Evolutionary conservation across 1,284 basidiomycete species (phyloP), one percentile per base, ranked within the genome.

Genomic region (Pseudozyma sp.): DNA sequence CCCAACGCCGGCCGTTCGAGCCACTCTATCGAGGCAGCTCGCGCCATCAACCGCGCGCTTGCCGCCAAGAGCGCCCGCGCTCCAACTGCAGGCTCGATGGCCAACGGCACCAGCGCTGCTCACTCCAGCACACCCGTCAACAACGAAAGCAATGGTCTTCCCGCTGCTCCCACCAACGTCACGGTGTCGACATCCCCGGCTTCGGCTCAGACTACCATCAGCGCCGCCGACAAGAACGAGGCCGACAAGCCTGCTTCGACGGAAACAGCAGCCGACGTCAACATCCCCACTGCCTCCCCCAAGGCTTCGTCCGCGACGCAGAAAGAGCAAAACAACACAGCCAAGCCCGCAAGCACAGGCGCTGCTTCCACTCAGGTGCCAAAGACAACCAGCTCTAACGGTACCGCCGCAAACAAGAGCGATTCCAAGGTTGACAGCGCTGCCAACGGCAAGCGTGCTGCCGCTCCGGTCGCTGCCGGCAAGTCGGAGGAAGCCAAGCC

Each of bases 21-120:
- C 54, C 69, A 72, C 47, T 70, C 72, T 10, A 75, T 67, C 45
- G 72, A 75, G 34, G 67, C 72, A 49, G 48, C 63, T 10, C 67
- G 72, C 19, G 57, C 63, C 50, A 65, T 70, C 48, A 75, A 68
- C 60, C 72, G 72, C 29, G 72, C 68, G 3, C 57, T 70, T 19
- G 68, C 72, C 17, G 72, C 68, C 56, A 75, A 70, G 57, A 63
- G 44, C 31, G 60, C 63, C 10, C 42, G 60, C 19, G 46, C 42
- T 8, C 40, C 69, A 42, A 17, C 54, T 53, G 62, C 54, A n/a
- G 56, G 55, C 30, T 35, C 52, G 13, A n/a, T 17, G 11, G 29
- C 34, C 33, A 59, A 56, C 44, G 48, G 46, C 44, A 51, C 37
- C 62, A 52, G 46, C 42, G 51, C 39, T 50, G 44, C 52, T 40